These are phyloP conservation scores for Ophiostoma triangulosporum DNA, from an alignment of 2,329 filamentous ascomycete genomes.

Conservation along the genomic window DNA sequence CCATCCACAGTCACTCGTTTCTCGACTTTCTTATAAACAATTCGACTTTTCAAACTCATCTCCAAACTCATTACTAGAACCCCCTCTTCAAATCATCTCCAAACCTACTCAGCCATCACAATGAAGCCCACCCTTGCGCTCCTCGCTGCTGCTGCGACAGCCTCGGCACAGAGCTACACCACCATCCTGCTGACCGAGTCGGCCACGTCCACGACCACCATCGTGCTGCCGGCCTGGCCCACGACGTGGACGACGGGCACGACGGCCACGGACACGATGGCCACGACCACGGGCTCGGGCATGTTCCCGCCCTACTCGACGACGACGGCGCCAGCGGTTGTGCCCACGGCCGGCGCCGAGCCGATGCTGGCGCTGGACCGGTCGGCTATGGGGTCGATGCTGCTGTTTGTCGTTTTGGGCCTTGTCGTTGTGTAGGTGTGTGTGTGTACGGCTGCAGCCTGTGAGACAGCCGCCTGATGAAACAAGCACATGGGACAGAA, in stretches of 20 bases:
- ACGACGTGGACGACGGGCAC: constrained; percentile 1
- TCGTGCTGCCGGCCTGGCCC: constrained; percentile 12
- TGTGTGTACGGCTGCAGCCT: background rate
- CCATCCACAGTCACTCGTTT: background rate
- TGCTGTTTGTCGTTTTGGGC: constrained; percentile 12
- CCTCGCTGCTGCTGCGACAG: background rate
- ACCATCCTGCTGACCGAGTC: constrained; percentile 10
- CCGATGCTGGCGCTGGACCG: constrained; percentile 10
- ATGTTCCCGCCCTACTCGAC: background rate
- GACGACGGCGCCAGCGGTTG: constrained; percentile 6
- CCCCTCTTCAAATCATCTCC: background rate
- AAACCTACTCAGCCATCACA: background rate
- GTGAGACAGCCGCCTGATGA: background rate
- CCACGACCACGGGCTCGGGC: background rate
- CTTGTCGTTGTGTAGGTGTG: constrained; percentile 12
- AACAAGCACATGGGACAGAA: background rate
- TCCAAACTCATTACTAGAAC: too few relatives aligned
- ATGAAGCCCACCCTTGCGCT: constrained; percentile 2
- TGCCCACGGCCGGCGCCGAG: constrained; percentile 14
- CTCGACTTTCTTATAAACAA: too few relatives aligned
- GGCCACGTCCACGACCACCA: constrained; percentile 10
- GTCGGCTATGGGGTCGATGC: constrained; percentile 10
- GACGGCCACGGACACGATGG: background rate
- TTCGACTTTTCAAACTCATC: too few relatives aligned
- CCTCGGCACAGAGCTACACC: constrained; percentile 7